Percentiles rank a stretch among this genome's conserved stretches.
Conservation (phyloP, 257 asterid species). For the Penstemon eatonii region DNA sequence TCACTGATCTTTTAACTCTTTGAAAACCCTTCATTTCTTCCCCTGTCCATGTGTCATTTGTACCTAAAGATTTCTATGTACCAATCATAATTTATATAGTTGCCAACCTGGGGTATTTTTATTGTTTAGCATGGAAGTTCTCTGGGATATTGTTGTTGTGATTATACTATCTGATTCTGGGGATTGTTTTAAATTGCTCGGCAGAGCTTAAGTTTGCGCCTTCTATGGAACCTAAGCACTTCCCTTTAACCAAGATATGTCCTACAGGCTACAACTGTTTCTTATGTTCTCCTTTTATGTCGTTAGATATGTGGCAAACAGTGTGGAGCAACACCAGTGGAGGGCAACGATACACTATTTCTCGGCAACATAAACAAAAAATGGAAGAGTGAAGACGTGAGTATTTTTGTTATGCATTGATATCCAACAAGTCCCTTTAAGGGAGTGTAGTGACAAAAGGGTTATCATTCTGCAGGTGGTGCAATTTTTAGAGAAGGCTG, state of each 20-base stretch:
- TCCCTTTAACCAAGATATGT: neutral
- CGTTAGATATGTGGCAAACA: conserved; percentile 67
- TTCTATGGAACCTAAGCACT: neutral
- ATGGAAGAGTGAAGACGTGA: conserved; percentile 75
- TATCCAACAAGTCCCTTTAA: conserved; percentile 20
- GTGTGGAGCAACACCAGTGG: conserved; percentile 50
- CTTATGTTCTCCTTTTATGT: conserved; percentile 26
- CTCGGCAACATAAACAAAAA: conserved; percentile 67
- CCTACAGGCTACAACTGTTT: conserved; percentile 18
- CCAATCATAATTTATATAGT: neutral
- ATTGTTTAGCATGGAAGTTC: neutral
- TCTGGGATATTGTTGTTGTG: neutral
- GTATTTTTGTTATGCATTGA: conserved; percentile 33
- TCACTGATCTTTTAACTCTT: neutral
- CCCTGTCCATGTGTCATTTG: neutral
- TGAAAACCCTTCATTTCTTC: neutral
- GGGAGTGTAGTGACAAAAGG: conserved; percentile 29
- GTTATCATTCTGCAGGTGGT: conserved; percentile 45
- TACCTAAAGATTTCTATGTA: neutral
- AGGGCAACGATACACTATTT: conserved; percentile 68
- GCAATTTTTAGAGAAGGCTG: conserved; percentile 48
- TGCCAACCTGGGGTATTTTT: neutral
- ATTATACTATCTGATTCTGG: neutral
- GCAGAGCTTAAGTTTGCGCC: neutral
- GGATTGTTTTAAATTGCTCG: neutral